Evolutionary conservation across 2,329 filamentous ascomycete genomes (phyloP), one percentile per base, ranked within the genome.

Genomic region (Pezicula neosporulosa): DNA sequence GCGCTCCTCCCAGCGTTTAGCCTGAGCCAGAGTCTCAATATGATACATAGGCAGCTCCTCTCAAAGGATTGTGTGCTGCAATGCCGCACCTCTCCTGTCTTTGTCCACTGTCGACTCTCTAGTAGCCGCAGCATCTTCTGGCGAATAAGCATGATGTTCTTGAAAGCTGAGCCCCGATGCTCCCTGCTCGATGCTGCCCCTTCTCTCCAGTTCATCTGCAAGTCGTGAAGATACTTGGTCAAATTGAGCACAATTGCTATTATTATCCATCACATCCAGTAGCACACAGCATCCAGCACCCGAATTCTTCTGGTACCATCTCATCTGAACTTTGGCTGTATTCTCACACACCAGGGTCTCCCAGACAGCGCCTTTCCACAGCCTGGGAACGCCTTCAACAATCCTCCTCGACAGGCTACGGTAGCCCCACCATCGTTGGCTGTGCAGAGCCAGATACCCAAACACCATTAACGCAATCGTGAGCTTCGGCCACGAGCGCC

Each of bases 401-500:
- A 21, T 21, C 21, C 3, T 30, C 28, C 28, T 30, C 28, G 8
- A 30, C 28, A 12, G 28, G 28, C 28, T 30, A 4, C 28, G 4
- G 28, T 30, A 49, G 43, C 47, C 37, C 36, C 37, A 33, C 37
- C 36, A 44, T 41, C 35, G 12, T 13, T 28, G 19, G 49, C 44
- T 51, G 44, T 36, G 45, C 45, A 21, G 16, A 38, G 16, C 28
- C 47, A 44, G 33, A 33, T 45, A 47, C 51, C 49, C 18, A 13
- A 28, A 28, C 13, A 28, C 38, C 44, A 35, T 47, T 46, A 50
- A 47, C 55, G 48, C 51, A 55, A 55, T 56, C 56, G 56, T 60
- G 60, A 57, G 59, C 60, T 59, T 42, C 54, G 58, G 57, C 57
- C 57, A 59, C 59, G 56, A 60, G 42, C 51, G 39, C 48, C 35